Percentiles rank a stretch among this genome's conserved stretches.
Evolutionary conservation across 164 flowering plant genomes (phyloP).

Genomic region (grape (Vitis vinifera)): ASM3070453v1 NC_081815.1:6033001-6033500

Average conservation of each 20-base stretch:
- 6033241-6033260: slow-evolving; percentile 14
- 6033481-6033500: too few species aligned
- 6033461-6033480: too few species aligned
- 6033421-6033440: too few species aligned
- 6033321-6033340: too few species aligned
- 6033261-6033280: background rate
- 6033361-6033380: too few species aligned
- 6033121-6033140: slow-evolving; percentile 13
- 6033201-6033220: background rate
- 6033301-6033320: too few species aligned
- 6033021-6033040: background rate
- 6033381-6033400: too few species aligned
- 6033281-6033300: background rate
- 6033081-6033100: slow-evolving; percentile 40
- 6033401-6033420: too few species aligned
- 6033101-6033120: slow-evolving; percentile 32
- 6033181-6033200: slow-evolving; percentile 5
- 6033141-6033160: slow-evolving; percentile 1
- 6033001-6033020: too few species aligned
- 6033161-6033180: slow-evolving; percentile 23
- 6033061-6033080: slow-evolving; percentile 33
- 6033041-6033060: background rate
- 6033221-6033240: slow-evolving; percentile 6
- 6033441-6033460: too few species aligned
- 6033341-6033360: too few species aligned